These are phyloP conservation scores for Cutaneotrichosporon arboriforme DNA, from an alignment of 1,284 basidiomycete genomes.

Conservation along the genomic window DNA sequence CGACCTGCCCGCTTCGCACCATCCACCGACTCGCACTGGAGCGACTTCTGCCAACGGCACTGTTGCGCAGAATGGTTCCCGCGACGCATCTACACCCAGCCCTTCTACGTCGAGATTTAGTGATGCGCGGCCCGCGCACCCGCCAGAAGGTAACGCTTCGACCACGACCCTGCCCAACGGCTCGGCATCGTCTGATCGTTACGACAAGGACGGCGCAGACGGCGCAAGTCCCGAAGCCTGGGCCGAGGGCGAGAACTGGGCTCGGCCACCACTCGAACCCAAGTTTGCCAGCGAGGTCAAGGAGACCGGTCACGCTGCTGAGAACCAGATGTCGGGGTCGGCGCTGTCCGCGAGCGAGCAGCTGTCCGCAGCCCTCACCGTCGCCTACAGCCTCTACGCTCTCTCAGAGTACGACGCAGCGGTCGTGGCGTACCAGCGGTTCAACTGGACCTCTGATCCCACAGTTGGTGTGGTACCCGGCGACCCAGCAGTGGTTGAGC, in stretches of 20 bases:
- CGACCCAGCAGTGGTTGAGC: slow-evolving; percentile 43
- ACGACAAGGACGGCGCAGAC: slow-evolving; percentile 3
- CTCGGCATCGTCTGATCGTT: no score
- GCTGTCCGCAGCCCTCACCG: slow-evolving; percentile 51
- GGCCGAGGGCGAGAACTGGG: slow-evolving; percentile 22
- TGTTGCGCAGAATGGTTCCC: no score
- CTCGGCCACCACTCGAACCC: slow-evolving; percentile 11
- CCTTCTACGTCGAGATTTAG: no score
- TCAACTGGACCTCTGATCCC: slow-evolving; percentile 52
- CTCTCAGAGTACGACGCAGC: slow-evolving; percentile 62
- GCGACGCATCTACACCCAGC: no score
- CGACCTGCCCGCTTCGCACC: slow-evolving; percentile 23
- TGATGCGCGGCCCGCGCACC: no score
- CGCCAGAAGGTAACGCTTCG: no score
- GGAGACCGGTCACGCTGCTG: not conserved
- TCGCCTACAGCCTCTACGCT: slow-evolving; percentile 73
- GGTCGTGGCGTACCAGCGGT: slow-evolving; percentile 55
- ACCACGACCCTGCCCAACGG: no score
- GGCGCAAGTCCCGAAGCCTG: not conserved
- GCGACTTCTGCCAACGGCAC: no score
- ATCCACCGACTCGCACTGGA: not conserved
- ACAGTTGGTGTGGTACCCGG: slow-evolving; percentile 40
- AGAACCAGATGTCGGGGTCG: not conserved
- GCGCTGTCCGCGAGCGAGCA: slow-evolving; percentile 17
- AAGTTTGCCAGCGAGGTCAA: not conserved